These are phyloP conservation scores for Solanum sparsipilum DNA, from an alignment of 257 asterid species.

Conservation along the genomic window DNA sequence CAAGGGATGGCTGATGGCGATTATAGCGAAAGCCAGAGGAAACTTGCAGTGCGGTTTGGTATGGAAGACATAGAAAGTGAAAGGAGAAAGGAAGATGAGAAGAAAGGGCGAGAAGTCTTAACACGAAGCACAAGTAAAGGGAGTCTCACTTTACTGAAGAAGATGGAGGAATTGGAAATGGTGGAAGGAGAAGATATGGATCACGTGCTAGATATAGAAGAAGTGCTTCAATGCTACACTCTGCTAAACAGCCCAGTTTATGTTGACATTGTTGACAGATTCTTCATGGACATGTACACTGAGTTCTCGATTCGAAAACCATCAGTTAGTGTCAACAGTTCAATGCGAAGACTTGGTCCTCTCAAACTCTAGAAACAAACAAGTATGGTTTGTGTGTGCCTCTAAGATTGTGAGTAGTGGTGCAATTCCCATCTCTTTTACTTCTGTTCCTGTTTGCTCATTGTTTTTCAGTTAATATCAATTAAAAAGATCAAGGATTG, in stretches of 20 bases:
- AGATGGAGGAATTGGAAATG: constrained; percentile 66
- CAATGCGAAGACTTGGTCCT: constrained; percentile 64
- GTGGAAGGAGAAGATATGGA: constrained; percentile 51
- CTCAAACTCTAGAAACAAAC: constrained; percentile 30
- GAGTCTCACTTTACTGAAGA: constrained; percentile 23
- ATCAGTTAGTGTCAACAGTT: constrained; percentile 27
- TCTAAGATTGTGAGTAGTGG: not conserved
- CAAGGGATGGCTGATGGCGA: constrained; percentile 18
- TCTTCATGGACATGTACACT: constrained; percentile 51
- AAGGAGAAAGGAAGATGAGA: constrained; percentile 19
- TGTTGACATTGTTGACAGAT: constrained; percentile 45
- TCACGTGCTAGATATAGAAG: constrained; percentile 69
- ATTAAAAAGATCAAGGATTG: not conserved
- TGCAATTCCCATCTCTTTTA: not conserved
- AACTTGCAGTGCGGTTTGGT: constrained; percentile 14
- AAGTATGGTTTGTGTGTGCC: not conserved
- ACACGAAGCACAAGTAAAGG: constrained; percentile 15
- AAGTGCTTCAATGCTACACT: constrained; percentile 65
- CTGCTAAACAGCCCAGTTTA: constrained; percentile 58
- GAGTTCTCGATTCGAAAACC: constrained; percentile 28
- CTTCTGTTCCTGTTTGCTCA: not conserved
- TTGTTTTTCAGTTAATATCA: not conserved
- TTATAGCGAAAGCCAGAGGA: constrained; percentile 13
- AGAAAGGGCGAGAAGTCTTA: constrained; percentile 11
- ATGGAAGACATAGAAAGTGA: constrained; percentile 6